Percentiles rank a stretch among this genome's conserved stretches.
These are phyloP conservation scores for Fonsecaea nubica DNA, from an alignment of 2,329 filamentous ascomycete genomes.

Conservation along the genomic window DNA sequence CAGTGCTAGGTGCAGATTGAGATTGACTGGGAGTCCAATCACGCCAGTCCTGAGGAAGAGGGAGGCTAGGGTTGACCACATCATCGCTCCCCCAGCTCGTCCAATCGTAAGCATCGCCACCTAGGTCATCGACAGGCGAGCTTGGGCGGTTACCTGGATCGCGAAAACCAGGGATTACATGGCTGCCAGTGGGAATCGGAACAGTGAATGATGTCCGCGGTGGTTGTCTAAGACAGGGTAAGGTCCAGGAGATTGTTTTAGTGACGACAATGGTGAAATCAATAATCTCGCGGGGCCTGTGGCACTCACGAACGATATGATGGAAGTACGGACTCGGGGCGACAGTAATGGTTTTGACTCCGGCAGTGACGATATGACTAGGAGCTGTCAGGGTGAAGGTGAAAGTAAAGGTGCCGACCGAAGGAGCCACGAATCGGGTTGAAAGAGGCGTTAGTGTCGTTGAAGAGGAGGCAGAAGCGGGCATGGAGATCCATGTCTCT, in stretches of 20 bases:
- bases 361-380: conserved; percentile 13
- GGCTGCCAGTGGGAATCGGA: conserved; percentile 26
- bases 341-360: conserved; percentile 31
- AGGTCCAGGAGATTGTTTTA: conserved; percentile 32
- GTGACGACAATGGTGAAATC: conserved; percentile 37
- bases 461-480: conserved; percentile 24
- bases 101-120: conserved; percentile 22
- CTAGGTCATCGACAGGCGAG: not conserved
- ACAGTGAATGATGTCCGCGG: conserved; percentile 25
- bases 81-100: conserved; percentile 29
- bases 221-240: conserved; percentile 27
- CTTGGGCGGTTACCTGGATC: conserved; percentile 2
- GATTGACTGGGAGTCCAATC: conserved; percentile 24
- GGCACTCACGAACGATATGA: conserved; percentile 28
- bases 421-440: conserved; percentile 28
- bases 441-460: conserved; percentile 20
- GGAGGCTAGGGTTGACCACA: conserved; percentile 15
- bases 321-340: conserved; percentile 33
- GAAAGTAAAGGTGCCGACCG: conserved; percentile 33
- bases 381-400: conserved; percentile 34
- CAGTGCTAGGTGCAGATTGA: conserved; percentile 13
- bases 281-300: conserved; percentile 27
- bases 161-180: conserved; percentile 18
- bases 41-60: conserved; percentile 21
- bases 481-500: conserved; percentile 34